A percentile compares a stretch with the other conserved stretches of the same genome.
These are phyloP conservation scores for Yamadazyma friedrichii DNA, from an alignment of 1,139 yeast species.

Conservation along the genomic window DNA sequence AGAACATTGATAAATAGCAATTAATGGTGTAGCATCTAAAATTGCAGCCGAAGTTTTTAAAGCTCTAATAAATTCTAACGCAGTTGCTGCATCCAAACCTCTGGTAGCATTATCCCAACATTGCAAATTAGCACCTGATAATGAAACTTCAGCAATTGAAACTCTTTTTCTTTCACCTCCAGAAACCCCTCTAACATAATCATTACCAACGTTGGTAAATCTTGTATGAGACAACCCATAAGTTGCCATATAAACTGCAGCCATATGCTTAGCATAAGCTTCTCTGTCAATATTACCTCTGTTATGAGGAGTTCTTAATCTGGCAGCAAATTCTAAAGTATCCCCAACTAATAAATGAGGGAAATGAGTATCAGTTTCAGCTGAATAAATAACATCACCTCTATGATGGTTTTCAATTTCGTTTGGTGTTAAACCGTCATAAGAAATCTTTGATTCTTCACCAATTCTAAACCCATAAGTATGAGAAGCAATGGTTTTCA, in stretches of 20 bases:
- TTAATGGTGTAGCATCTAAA: conserved; percentile 54
- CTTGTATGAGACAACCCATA: conserved; percentile 35
- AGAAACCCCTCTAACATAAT: conserved; percentile 37
- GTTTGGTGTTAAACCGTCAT: conserved; percentile 29
- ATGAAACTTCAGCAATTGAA: conserved; percentile 41
- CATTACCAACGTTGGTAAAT: conserved; percentile 35
- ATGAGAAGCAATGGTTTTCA: conserved; percentile 65
- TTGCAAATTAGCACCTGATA: conserved; percentile 43
- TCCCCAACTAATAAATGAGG: conserved; percentile 53
- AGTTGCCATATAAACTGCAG: conserved; percentile 41
- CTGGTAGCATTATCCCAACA: conserved; percentile 77
- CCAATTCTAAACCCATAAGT: conserved; percentile 69
- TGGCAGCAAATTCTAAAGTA: conserved; percentile 44
- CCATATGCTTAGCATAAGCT: conserved; percentile 39
- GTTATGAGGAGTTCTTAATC: conserved; percentile 39
- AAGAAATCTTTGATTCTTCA: conserved; percentile 40
- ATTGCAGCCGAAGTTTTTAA: conserved; percentile 58
- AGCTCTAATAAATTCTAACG: conserved; percentile 61
- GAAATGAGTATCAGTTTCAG: conserved; percentile 52
- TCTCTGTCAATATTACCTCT: conserved; percentile 38
- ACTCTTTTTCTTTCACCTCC: conserved; percentile 47
- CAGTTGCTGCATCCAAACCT: conserved; percentile 72
- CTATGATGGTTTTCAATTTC: conserved; percentile 28
- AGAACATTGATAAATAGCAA: conserved; percentile 67
- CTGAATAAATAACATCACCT: conserved; percentile 49